Percentiles rank a stretch among this genome's conserved stretches.
Conservation (phyloP, 192 early-diverging fungal genomes). For the Coemansia sp. region DNA sequence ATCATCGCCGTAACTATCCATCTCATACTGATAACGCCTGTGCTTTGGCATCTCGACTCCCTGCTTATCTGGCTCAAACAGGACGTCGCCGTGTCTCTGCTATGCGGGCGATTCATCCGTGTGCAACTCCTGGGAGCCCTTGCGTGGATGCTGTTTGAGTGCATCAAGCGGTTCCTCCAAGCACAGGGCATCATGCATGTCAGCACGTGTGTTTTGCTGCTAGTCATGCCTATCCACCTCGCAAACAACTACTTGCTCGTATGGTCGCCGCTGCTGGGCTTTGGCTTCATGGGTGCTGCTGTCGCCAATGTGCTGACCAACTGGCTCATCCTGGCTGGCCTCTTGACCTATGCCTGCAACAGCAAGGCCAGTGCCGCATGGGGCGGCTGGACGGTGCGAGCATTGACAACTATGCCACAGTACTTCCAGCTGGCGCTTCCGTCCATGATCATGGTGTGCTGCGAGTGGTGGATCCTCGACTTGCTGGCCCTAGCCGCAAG, state of each 20-base stretch:
- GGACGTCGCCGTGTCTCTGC: constrained; percentile 64
- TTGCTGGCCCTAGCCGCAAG: constrained; percentile 54
- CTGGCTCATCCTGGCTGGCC: constrained; percentile 68
- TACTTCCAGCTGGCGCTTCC: constrained; percentile 70
- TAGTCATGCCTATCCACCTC: constrained; percentile 73
- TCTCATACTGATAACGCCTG: constrained; percentile 67
- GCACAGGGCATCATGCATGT: constrained; percentile 92
- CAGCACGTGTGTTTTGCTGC: constrained; percentile 69
- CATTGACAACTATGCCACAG: constrained; percentile 48
- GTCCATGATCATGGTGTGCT: constrained; percentile 76
- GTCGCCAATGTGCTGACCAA: constrained; percentile 76
- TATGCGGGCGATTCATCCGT: constrained; percentile 71
- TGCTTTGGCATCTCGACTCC: constrained; percentile 72
- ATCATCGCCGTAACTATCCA: constrained; percentile 73
- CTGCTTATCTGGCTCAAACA: constrained; percentile 76
- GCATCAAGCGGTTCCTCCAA: constrained; percentile 83
- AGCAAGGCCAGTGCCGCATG: constrained; percentile 63
- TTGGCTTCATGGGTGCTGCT: constrained; percentile 87
- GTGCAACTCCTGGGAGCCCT: constrained; percentile 72
- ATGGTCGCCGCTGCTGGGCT: constrained; percentile 62
- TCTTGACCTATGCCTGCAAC: constrained; percentile 63
- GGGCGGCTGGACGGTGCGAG: constrained; percentile 67
- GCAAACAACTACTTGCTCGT: constrained; percentile 79
- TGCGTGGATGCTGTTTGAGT: constrained; percentile 81
- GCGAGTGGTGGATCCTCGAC: constrained; percentile 64